Evolutionary conservation across 2,329 filamentous ascomycete species (phyloP).

Genomic region (Bipolaris gigantea): DNA sequence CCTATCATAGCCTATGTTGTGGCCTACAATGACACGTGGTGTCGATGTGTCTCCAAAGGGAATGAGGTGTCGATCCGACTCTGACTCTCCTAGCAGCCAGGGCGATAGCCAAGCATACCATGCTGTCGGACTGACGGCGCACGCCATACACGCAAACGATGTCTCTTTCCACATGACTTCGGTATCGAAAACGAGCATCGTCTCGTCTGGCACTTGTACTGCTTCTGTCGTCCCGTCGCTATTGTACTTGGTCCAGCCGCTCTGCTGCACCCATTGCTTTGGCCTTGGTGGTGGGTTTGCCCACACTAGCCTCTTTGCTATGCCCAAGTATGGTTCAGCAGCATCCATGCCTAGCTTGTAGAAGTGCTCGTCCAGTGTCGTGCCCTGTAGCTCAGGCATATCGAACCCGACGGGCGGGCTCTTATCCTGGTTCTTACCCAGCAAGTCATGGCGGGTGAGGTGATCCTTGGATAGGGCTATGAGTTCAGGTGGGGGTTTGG

Average conservation of each 20-base stretch:
- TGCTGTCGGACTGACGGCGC: constrained; percentile 81
- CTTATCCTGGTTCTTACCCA: constrained; percentile 86
- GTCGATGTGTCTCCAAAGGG: constrained; percentile 77
- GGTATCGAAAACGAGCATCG: constrained; percentile 88
- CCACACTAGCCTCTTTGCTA: constrained; percentile 73
- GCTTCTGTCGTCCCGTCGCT: constrained; percentile 70
- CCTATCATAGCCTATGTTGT: constrained; percentile 94
- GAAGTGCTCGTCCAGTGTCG: constrained; percentile 91
- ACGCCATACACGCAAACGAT: constrained; percentile 94
- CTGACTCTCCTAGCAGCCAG: constrained; percentile 84
- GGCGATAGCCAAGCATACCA: constrained; percentile 99
- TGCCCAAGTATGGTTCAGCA: constrained; percentile 77
- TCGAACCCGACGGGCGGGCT: constrained; percentile 77
- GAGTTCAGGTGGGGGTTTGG: constrained; percentile 66
- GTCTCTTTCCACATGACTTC: constrained; percentile 96
- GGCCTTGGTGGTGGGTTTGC: constrained; percentile 61
- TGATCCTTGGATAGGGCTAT: constrained; percentile 81
- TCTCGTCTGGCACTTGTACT: constrained; percentile 76
- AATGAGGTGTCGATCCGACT: constrained; percentile 77
- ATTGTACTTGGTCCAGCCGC: constrained; percentile 95
- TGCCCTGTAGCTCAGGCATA: constrained; percentile 75
- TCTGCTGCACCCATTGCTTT: constrained; percentile 74
- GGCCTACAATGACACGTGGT: constrained; percentile 81
- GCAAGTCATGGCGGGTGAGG: constrained; percentile 78
- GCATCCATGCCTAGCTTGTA: constrained; percentile 82